Evolutionary conservation across 805 yeast species (phyloP).

Genomic region (Saturnispora hagleri): DNA sequence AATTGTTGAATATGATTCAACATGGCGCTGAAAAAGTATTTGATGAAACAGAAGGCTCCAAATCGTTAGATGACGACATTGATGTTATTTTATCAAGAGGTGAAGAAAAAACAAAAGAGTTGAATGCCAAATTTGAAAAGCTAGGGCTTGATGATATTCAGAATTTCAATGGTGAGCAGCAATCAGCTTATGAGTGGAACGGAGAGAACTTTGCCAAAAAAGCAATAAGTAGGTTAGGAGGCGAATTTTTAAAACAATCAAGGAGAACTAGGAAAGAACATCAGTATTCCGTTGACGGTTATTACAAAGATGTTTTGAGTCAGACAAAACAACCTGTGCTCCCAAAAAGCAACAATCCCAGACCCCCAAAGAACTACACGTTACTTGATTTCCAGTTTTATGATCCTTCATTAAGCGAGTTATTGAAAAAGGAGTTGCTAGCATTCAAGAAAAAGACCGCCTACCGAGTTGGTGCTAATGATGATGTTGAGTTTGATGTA

Average conservation of each 20-base stretch:
- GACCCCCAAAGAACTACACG: conserved; percentile 55
- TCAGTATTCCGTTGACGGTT: conserved; percentile 67
- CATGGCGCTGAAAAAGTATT: conserved; percentile 91
- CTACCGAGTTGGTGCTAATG: conserved; percentile 44
- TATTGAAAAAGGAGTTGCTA: conserved; percentile 57
- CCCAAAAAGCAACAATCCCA: conserved; percentile 33
- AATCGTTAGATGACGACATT: conserved; percentile 43
- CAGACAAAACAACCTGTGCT: conserved; percentile 26
- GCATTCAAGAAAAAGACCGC: conserved; percentile 52
- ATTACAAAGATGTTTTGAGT: conserved; percentile 59
- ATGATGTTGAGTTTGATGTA: conserved; percentile 49
- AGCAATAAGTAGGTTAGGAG: conserved; percentile 32
- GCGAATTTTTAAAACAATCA: conserved; percentile 65
- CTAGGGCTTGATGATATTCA: conserved; percentile 91
- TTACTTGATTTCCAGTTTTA: conserved; percentile 72
- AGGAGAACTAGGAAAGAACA: conserved; percentile 73
- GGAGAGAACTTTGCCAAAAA: conserved; percentile 77
- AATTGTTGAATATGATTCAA: conserved; percentile 88
- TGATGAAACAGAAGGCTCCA: conserved; percentile 32
- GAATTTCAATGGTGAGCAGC: conserved; percentile 69
- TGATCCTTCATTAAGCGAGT: conserved; percentile 40
- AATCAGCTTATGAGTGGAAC: conserved; percentile 92
- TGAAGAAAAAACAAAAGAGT: conserved; percentile 65
- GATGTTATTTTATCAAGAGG: conserved; percentile 77
- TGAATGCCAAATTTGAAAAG: conserved; percentile 75